phyloP scores from a whole-genome alignment of 2,329 filamentous ascomycete species.

The Septoria petroselini region DNA sequence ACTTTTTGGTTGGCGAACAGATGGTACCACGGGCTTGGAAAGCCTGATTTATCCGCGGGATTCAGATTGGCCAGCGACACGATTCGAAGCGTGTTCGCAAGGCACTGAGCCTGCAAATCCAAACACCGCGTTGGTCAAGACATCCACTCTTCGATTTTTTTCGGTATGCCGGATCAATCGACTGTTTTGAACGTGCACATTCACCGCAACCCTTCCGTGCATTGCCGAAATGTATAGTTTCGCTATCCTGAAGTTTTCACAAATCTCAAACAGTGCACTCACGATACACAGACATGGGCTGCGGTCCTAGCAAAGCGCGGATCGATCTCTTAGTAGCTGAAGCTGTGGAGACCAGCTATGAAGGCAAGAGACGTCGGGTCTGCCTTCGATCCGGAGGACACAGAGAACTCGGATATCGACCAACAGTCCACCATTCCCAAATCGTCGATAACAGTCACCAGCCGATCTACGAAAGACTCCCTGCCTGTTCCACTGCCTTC shows the following conservation, averaged over 20 bases:
- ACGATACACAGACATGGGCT: slow-evolving; percentile 5
- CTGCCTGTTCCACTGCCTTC: neutral
- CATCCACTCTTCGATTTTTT: neutral
- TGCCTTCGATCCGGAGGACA: slow-evolving; percentile 3
- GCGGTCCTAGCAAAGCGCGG: slow-evolving; percentile 1
- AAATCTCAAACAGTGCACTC: neutral
- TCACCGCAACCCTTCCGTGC: neutral
- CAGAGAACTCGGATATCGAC: neutral
- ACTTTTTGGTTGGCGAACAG: slow-evolving; percentile 32
- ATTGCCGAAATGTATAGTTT: neutral
- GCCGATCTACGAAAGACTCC: neutral
- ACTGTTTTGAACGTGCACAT: neutral
- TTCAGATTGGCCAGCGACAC: slow-evolving; percentile 19
- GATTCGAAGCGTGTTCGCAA: slow-evolving; percentile 17
- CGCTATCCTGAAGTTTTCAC: neutral
- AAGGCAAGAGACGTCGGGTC: neutral
- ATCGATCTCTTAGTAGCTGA: neutral
- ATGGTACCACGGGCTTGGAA: slow-evolving; percentile 25
- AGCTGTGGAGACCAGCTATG: neutral
- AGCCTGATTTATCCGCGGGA: slow-evolving; percentile 15
- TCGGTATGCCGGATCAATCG: neutral
- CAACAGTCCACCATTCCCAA: neutral
- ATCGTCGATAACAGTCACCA: neutral
- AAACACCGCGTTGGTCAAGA: neutral
- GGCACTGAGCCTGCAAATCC: slow-evolving; percentile 7